Base-by-base conservation (phyloP, 2,329 filamentous ascomycete species). In the Huntiella decipiens region DNA sequence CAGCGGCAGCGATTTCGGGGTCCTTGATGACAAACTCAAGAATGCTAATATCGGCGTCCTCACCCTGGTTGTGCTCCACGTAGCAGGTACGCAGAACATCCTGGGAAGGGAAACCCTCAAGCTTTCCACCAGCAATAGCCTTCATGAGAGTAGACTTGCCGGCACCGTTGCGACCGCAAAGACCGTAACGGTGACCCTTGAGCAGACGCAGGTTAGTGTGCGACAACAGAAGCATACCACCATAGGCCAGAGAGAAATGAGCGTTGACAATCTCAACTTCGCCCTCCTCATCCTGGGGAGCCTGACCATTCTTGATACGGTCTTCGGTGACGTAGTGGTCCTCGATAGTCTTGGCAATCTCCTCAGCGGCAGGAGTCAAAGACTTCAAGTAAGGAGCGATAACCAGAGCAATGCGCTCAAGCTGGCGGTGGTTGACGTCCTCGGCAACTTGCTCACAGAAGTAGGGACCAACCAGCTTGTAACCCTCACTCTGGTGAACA, bases 101-200 rank as follows among this genome's bases (percentile, higher is more conserved):
- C 60, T 91, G 86, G 12, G 85, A 70, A 34, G 91, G 91, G 66
- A 98, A 98, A 6, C 91, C 91, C 63, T 98, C 91, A 3, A 98
- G 73, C 70, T 98, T 98, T 58, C 87, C 88, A 50, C 81, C 81
- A 43, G 91, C 83, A 56, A 98, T 98, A 60, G 82, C 86, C 60
- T 85, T 83, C 91, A 98, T 96, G 49, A 98, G 73, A 1, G 91
- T 98, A n/a, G 91, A 96, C 67, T 98, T 98, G 58, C 91, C 91
- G 48, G 87, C 86, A 66, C 91, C 91, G 61, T 98, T 98, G 56
- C 88, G 82, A 56, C 91, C 91, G 57, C 88, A 95, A 13, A 98
- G 82, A 61, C 91, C 91, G 60, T 98, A 98, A 49, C 91, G 81
- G 63, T 96, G 91, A 48, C 91, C 91, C 69, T 96, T 95, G 56